Base-by-base conservation (phyloP, 768 basidiomycete species). In the Leccinum boreale region DNA sequence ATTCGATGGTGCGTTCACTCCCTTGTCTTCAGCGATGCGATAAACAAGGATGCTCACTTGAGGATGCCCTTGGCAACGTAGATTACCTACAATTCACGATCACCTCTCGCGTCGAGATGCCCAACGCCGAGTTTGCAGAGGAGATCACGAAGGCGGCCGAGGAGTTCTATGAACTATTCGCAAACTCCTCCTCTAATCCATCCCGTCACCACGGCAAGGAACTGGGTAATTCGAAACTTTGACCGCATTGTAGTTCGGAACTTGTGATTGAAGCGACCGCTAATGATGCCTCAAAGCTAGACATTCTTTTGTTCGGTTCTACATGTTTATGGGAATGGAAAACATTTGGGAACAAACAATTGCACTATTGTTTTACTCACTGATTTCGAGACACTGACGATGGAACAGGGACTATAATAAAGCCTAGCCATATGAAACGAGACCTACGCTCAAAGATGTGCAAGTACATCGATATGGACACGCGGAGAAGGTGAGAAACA, bases 61-160 rank as follows among this genome's bases (percentile, higher is more conserved):
- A 33, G 12, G 33, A 39, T 21, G 11, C 29, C 23, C 39, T 47
- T 36, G 48, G 17, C 36, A 48, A 19, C 50, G 26, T 53, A 92
- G 89, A 94, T 72, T 84, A 81, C 61, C 75, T 98, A 44, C 88
- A 91, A 65, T 97, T 86, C 72, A 94, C 92, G 26, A 78, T 96
- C 67, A 96, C 94, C 6, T 94, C 92, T 6, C 81, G 90, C 56
- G 89, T 78, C 63, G 89, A 87, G 73, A 89, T 89, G 89, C 92
- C 85, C 35, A 92, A 94, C 67, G 78, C 78, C 12, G 74, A 81
- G 67, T 92, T 97, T 64, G 78, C 84, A 46, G 70, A 84, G 55
- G 92, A 92, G 67, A 84, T 97, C 55, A 69, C 65, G 60, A 76
- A 70, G 35, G 85, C 87, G 0, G 79, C 84, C 1, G 78, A 85